Evolutionary conservation across 2,329 filamentous ascomycete genomes (phyloP).

Genomic region (Tolypocladium sp.): DNA sequence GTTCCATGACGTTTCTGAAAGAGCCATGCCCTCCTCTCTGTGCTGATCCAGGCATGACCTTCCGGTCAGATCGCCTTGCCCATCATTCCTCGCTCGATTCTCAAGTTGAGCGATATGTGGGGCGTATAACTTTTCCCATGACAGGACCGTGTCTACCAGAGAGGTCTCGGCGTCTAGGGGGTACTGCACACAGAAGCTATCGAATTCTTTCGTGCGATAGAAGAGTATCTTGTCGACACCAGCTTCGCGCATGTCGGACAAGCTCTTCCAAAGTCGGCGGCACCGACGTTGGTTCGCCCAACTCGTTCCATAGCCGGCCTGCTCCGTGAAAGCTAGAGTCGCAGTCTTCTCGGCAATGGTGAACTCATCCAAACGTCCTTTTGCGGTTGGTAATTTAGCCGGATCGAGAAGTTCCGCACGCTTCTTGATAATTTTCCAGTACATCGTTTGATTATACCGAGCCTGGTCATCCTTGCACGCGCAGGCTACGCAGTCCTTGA

Average conservation of each 20-base stretch:
- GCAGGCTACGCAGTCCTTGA: neutral
- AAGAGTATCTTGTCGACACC: conserved; percentile 1
- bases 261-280: neutral
- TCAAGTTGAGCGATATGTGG: neutral
- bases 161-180: neutral
- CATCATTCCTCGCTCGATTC: neutral
- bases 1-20: too few species aligned
- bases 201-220: neutral
- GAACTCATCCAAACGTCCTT: neutral
- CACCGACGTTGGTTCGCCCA: neutral
- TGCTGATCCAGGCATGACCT: neutral
- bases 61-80: neutral
- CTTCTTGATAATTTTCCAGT: neutral
- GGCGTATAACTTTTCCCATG: neutral
- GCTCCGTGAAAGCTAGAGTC: neutral
- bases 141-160: neutral
- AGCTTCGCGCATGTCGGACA: neutral
- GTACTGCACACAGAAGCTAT: neutral
- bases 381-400: neutral
- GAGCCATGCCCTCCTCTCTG: too few species aligned
- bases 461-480: neutral
- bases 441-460: neutral
- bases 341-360: neutral
- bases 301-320: neutral
- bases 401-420: neutral